Percentiles rank a stretch among this genome's conserved stretches.
phyloP scores from a whole-genome alignment of 2,329 filamentous ascomycete genomes.

The Fonsecaea erecta region DNA sequence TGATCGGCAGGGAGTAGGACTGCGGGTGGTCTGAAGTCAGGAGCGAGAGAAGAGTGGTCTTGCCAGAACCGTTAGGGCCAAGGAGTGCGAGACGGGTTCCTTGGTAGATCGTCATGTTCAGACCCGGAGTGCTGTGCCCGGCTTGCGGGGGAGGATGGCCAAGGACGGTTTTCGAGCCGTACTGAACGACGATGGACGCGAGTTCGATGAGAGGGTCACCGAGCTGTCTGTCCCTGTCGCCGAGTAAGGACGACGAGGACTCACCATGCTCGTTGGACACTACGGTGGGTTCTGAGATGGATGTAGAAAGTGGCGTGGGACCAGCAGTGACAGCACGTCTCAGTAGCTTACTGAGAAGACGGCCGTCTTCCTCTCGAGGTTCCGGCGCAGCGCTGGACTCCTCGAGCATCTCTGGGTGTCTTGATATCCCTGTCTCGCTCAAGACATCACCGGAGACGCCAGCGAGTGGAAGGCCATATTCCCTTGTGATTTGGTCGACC shows the following conservation, averaged over 20 bases:
- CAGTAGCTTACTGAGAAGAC: slow-evolving; percentile 13
- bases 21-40: slow-evolving; percentile 96
- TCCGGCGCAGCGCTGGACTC: slow-evolving; percentile 7
- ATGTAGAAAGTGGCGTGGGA: neutral
- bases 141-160: slow-evolving; percentile 66
- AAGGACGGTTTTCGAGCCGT: slow-evolving; percentile 75
- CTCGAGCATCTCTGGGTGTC: slow-evolving; percentile 7
- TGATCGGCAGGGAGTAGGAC: slow-evolving; percentile 85
- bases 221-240: slow-evolving; percentile 34
- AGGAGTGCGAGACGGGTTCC: slow-evolving; percentile 92
- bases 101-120: slow-evolving; percentile 80
- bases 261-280: neutral
- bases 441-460: slow-evolving; percentile 31
- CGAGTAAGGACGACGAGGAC: neutral
- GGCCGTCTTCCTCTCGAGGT: neutral
- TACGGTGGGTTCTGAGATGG: neutral
- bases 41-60: slow-evolving; percentile 90
- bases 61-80: slow-evolving; percentile 90
- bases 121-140: slow-evolving; percentile 61
- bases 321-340: neutral
- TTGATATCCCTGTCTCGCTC: slow-evolving; percentile 29
- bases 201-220: slow-evolving; percentile 84
- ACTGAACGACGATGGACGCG: slow-evolving; percentile 79
- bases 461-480: slow-evolving; percentile 27
- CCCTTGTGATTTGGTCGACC: slow-evolving; percentile 15